phyloP scores from a whole-genome alignment of 2,329 filamentous ascomycete genomes.

The Falciphora oryzae region DNA sequence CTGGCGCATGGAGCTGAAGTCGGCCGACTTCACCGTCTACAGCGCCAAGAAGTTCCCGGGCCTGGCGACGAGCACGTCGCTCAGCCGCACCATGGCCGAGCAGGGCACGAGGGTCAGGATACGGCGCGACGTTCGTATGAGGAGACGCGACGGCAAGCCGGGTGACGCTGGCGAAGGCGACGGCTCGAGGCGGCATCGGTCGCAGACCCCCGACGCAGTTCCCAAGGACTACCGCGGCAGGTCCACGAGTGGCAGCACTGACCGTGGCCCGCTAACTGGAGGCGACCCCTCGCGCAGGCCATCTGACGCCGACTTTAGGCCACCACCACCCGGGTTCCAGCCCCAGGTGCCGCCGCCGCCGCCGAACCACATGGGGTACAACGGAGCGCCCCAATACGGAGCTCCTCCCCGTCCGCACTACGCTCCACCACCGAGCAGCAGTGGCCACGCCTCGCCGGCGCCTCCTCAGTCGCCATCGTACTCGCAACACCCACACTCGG shows the following conservation, averaged over 20 bases:
- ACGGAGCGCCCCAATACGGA: neutral
- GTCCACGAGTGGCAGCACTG: slow-evolving; percentile 24
- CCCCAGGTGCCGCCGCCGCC: slow-evolving; percentile 12
- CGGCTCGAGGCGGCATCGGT: slow-evolving; percentile 24
- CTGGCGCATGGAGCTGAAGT: slow-evolving; percentile 87
- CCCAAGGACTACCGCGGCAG: slow-evolving; percentile 24
- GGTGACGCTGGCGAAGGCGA: slow-evolving; percentile 22
- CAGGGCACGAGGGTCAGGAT: slow-evolving; percentile 97
- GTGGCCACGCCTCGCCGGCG: slow-evolving; percentile 23
- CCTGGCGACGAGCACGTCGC: slow-evolving; percentile 76
- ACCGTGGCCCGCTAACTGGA: slow-evolving; percentile 24
- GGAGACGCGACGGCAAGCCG: slow-evolving; percentile 44
- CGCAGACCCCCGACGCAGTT: slow-evolving; percentile 25
- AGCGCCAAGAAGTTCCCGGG: slow-evolving; percentile 99
- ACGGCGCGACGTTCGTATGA: slow-evolving; percentile 61
- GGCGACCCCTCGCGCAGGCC: slow-evolving; percentile 25
- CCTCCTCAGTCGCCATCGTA: slow-evolving; percentile 29
- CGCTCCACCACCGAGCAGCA: slow-evolving; percentile 11
- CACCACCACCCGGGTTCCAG: slow-evolving; percentile 22
- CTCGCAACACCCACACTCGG: slow-evolving; percentile 14
- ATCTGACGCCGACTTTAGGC: slow-evolving; percentile 26
- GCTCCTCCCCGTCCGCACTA: neutral
- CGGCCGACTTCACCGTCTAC: slow-evolving; percentile 78
- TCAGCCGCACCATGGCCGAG: slow-evolving; percentile 89
- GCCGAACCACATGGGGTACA: slow-evolving; percentile 2